Percentiles rank a stretch among this genome's conserved stretches.
Evolutionary conservation across 2,329 filamentous ascomycete genomes (phyloP).

Genomic region (Alternaria sp.): DNA sequence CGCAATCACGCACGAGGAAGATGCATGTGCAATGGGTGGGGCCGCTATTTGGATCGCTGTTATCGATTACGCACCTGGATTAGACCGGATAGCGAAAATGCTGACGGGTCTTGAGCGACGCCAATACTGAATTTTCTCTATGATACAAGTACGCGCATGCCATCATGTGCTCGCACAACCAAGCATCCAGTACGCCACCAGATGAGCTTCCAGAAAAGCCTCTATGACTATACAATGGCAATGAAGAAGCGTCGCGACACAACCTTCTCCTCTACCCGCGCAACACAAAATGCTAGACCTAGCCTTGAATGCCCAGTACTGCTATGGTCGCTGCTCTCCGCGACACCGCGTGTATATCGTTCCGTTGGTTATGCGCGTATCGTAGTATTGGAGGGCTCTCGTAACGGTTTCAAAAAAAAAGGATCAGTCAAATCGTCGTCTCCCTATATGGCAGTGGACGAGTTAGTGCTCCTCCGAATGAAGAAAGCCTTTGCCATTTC

Average conservation of each 20-base stretch:
- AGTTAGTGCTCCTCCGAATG: conserved; percentile 55
- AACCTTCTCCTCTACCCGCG: conserved; percentile 24
- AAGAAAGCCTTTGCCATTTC: conserved; percentile 75
- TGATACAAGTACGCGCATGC: conserved; percentile 42
- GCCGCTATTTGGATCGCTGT: conserved; percentile 26
- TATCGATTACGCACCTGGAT: conserved; percentile 47
- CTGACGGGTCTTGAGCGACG: conserved; percentile 5
- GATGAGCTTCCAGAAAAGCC: conserved; percentile 36
- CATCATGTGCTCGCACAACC: conserved; percentile 37
- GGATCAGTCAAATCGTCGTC: conserved; percentile 1
- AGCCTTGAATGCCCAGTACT: conserved; percentile 31
- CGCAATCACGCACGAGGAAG: conserved; percentile 7
- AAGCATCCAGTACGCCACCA: conserved; percentile 37
- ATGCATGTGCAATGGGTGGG: conserved; percentile 33
- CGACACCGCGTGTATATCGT: conserved; percentile 24
- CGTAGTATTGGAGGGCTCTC: conserved; percentile 12
- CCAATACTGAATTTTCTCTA: conserved; percentile 32
- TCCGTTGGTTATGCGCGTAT: conserved; percentile 17
- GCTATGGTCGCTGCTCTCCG: conserved; percentile 19
- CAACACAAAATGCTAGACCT: conserved; percentile 24
- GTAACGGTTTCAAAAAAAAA: conserved; percentile 12
- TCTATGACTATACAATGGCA: conserved; percentile 42
- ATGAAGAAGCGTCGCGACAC: conserved; percentile 24
- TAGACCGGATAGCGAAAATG: background rate
- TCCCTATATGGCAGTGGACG: conserved; percentile 33